phyloP scores from a whole-genome alignment of 2,329 filamentous ascomycete genomes.

The Trichoderma simmonsii region DNA sequence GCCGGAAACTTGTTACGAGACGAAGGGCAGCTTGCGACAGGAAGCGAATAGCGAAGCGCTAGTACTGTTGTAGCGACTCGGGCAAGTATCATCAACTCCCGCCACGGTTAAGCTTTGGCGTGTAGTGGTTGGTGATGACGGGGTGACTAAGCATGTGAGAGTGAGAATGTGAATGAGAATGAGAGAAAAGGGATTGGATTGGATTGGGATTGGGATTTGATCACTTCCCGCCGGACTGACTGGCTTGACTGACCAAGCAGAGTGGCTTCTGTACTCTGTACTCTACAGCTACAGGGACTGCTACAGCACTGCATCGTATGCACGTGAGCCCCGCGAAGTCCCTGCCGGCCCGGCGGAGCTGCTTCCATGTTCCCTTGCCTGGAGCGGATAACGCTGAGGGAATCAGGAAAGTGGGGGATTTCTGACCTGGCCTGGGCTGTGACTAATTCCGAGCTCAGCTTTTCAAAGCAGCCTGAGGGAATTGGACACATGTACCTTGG shows the following conservation, averaged over 20 bases:
- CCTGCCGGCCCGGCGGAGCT: slow-evolving; percentile 11
- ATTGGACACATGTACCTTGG: neutral
- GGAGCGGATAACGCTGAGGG: neutral
- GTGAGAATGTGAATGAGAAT: neutral
- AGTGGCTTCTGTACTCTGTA: too few species aligned
- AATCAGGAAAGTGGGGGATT: slow-evolving; percentile 9
- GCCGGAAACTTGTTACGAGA: neutral
- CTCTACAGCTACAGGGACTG: neutral
- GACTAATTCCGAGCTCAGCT: neutral
- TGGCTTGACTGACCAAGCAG: too few species aligned
- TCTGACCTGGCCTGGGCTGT: neutral
- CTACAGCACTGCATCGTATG: neutral
- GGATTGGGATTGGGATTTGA: neutral
- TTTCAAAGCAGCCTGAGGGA: neutral
- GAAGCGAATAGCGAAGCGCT: slow-evolving; percentile 7
- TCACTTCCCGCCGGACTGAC: too few species aligned
- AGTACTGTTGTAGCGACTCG: neutral
- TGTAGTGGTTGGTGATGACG: neutral
- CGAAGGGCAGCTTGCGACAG: slow-evolving; percentile 10
- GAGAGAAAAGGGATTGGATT: neutral
- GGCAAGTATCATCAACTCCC: neutral
- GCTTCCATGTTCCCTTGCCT: neutral
- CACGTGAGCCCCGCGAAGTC: neutral
- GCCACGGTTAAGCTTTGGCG: neutral
- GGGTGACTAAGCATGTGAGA: neutral